Evolutionary conservation across 805 yeast species (phyloP), one percentile per base, ranked within the genome.

Genomic region (Kluyveromyces dobzhanskii): DNA sequence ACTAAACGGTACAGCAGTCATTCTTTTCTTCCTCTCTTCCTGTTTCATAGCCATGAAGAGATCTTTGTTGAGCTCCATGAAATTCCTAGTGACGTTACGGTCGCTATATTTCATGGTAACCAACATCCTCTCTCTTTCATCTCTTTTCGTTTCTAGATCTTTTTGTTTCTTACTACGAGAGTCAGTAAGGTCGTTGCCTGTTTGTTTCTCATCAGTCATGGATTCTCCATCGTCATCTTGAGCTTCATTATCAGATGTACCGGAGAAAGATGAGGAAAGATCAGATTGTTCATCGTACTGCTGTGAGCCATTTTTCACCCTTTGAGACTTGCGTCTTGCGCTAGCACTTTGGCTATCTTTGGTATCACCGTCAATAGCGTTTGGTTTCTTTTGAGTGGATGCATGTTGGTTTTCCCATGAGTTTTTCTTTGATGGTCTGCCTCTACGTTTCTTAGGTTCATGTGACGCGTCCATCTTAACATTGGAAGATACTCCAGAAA

Each of bases 51-150:
- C 62, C 35, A 45, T 42, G 17, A 59, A 42, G n/a, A 59, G 41
- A 29, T 56, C 53, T 38, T 52, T 54, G 35, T 59, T 56, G 3
- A 57, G 50, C 39, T 53, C 58, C 61, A 59, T 59, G 36, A 59
- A 59, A 3, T 51, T 45, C 39, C 54, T 59, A 8, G 62, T 54
- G 32, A 49, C 53, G 33, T 51, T 53, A 35, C 61, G 51, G 32
- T 59, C 64, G 30, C 57, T 59, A 39, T 59, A 59, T 41, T 59
- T 59, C 53, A 59, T 49, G 31, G 49, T 53, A 5, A 56, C 61
- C n/a, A 59, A 43, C 64, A 59, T 59, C 32, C 49, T 53, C 26
- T 59, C 64, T 21, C 59, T 44, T 2, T 54, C 46, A 37, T 59
- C 61, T 25, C 64, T 46, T 38, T 57, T 44, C 37, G 50, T 54